These are phyloP conservation scores for Nymphaea colorata DNA, from an alignment of 164 flowering plant species.

Conservation along the genomic window DNA sequence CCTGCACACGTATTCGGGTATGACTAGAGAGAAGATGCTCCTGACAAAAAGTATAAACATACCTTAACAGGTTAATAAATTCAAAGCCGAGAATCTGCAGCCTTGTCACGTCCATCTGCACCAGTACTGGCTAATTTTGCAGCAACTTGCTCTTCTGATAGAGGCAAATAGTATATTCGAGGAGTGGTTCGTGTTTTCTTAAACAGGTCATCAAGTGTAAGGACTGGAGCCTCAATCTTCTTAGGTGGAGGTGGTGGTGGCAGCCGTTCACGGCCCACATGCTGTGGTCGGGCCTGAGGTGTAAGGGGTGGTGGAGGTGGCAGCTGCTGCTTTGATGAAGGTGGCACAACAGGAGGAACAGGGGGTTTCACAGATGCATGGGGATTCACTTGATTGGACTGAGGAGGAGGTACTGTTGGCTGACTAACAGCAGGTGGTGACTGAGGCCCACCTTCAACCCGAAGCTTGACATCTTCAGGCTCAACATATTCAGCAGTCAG, in stretches of 20 bases:
- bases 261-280: background rate
- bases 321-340: background rate
- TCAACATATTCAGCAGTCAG: slow-evolving; percentile 8
- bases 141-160: slow-evolving; percentile 54
- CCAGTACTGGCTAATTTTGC: background rate
- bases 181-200: slow-evolving; percentile 53
- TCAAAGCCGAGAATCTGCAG: background rate
- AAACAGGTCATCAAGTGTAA: slow-evolving; percentile 4
- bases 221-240: background rate
- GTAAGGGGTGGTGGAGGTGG: slow-evolving; percentile 1
- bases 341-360: slow-evolving; percentile 3
- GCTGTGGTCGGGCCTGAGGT: background rate
- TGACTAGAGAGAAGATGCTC: no score
- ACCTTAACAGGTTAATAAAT: no score
- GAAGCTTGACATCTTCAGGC: slow-evolving; percentile 5
- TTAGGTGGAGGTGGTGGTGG: slow-evolving; percentile 3
- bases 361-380: background rate
- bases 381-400: background rate
- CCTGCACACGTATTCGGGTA: no score
- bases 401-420: slow-evolving; percentile 1
- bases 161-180: slow-evolving; percentile 74
- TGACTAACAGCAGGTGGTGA: background rate
- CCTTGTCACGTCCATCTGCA: background rate
- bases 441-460: background rate
- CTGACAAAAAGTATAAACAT: no score